A percentile compares a stretch with the other conserved stretches of the same genome.
Conservation (phyloP, 768 basidiomycete genomes). For the Boletales sp. region DNA sequence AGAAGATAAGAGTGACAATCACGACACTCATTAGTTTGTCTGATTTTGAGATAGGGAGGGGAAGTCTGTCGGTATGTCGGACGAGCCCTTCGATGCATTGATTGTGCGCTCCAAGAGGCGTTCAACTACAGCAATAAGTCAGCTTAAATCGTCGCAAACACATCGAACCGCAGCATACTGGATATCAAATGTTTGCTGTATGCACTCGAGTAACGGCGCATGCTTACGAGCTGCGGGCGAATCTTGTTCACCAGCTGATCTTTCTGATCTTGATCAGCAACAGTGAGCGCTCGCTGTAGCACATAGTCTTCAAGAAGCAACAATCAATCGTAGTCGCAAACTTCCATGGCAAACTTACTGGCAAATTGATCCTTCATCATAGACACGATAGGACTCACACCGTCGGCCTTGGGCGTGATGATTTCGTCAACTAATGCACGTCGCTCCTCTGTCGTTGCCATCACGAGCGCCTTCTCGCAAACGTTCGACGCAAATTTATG, state of each 20-base stretch:
- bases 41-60: conserved; percentile 27
- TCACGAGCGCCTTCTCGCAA: conserved; percentile 82
- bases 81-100: conserved; percentile 22
- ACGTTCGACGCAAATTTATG: conserved; percentile 97
- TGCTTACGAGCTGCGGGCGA: conserved; percentile 61
- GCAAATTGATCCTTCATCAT: conserved; percentile 89
- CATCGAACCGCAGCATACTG: conserved; percentile 45
- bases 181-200: conserved; percentile 80
- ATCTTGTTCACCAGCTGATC: conserved; percentile 59
- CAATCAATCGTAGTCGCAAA: conserved; percentile 3
- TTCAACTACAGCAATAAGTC: conserved; percentile 48
- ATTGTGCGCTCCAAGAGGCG: conserved; percentile 58
- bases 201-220: conserved; percentile 68
- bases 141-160: conserved; percentile 1
- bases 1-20: conserved; percentile 3
- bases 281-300: conserved; percentile 69
- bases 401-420: conserved; percentile 60
- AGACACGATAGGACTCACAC: conserved; percentile 60
- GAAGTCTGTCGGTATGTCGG: conserved; percentile 28
- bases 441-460: conserved; percentile 61
- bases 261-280: conserved; percentile 71
- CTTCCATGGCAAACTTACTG: conserved; percentile 49
- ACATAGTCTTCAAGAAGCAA: conserved; percentile 63
- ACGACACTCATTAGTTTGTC: conserved; percentile 13
- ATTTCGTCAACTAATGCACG: conserved; percentile 78